phyloP scores from a whole-genome alignment of 371 early-diverging fungal genomes.

The Circinella minor region DNA sequence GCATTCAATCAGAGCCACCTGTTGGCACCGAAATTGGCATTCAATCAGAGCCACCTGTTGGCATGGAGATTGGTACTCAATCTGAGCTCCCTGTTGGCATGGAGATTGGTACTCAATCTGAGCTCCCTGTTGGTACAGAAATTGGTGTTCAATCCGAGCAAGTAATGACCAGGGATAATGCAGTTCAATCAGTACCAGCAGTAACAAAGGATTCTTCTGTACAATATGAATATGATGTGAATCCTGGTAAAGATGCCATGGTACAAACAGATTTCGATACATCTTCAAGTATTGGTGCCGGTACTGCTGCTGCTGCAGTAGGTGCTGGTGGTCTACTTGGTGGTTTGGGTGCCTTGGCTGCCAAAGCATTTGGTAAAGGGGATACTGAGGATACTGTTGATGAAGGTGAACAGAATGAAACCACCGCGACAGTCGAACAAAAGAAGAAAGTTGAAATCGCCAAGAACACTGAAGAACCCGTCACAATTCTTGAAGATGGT shows the following conservation, averaged over 20 bases:
- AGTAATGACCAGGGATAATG: slow-evolving; percentile 4
- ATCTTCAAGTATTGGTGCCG: background rate
- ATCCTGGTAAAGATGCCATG: slow-evolving; percentile 1
- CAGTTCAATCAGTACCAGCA: slow-evolving; percentile 5
- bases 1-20: too few relatives aligned
- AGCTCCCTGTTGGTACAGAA: slow-evolving; percentile 8
- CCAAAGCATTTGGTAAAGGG: slow-evolving; percentile 1
- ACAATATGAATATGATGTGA: background rate
- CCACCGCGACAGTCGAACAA: background rate
- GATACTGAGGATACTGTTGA: background rate
- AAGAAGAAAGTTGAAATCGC: background rate
- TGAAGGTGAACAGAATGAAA: background rate
- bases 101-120: slow-evolving; percentile 13
- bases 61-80: too few relatives aligned
- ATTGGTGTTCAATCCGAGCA: slow-evolving; percentile 15
- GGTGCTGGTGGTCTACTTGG: slow-evolving; percentile 11
- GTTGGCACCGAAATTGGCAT: too few relatives aligned
- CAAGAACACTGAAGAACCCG: background rate
- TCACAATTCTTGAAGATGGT: background rate
- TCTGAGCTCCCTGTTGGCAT: too few relatives aligned
- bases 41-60: background rate
- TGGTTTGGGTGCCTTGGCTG: slow-evolving; percentile 10
- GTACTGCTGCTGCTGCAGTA: slow-evolving; percentile 11
- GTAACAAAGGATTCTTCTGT: slow-evolving; percentile 8
- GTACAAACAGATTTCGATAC: slow-evolving; percentile 6